These are phyloP conservation scores for Aspergillus taichungensis DNA, from an alignment of 495 filamentous ascomycete genomes.

Conservation along the genomic window DNA sequence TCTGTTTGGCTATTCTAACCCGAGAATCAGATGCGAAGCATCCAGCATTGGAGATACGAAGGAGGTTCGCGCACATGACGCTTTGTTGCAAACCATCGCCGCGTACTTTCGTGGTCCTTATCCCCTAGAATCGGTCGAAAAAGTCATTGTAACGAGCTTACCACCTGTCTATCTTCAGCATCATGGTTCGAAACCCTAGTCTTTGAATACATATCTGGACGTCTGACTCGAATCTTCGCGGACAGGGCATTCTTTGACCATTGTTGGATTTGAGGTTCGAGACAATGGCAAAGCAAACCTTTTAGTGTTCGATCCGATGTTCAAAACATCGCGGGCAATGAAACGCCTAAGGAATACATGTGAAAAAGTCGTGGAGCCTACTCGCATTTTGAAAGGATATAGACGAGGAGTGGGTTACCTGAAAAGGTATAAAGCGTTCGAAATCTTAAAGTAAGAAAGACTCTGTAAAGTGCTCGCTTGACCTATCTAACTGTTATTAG, in stretches of 20 bases:
- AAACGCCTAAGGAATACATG: constrained; percentile 41
- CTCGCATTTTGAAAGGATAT: constrained; percentile 58
- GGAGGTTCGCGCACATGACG: constrained; percentile 39
- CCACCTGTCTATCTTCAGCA: constrained; percentile 92
- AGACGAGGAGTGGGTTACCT: constrained; percentile 59
- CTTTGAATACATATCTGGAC: neutral
- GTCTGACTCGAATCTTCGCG: neutral
- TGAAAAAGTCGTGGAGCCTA: constrained; percentile 39
- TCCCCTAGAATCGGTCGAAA: constrained; percentile 27
- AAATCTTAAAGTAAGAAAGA: constrained; percentile 63
- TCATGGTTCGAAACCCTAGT: constrained; percentile 39
- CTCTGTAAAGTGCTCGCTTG: neutral
- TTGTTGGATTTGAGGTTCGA: constrained; percentile 72
- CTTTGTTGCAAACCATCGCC: constrained; percentile 60
- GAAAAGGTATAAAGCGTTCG: constrained; percentile 63
- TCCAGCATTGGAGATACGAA: constrained; percentile 36
- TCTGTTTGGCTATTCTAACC: constrained; percentile 3
- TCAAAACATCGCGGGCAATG: constrained; percentile 58
- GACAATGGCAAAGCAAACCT: constrained; percentile 59
- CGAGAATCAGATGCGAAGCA: constrained; percentile 38
- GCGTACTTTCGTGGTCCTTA: constrained; percentile 57
- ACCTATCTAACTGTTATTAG: constrained; percentile 3
- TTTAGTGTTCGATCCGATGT: constrained; percentile 86
- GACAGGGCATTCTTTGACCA: constrained; percentile 82
- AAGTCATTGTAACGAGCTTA: constrained; percentile 56